Base-by-base conservation (phyloP, 352 stramenopile genomes). In the Thalassiosira livingstoniorum region DNA sequence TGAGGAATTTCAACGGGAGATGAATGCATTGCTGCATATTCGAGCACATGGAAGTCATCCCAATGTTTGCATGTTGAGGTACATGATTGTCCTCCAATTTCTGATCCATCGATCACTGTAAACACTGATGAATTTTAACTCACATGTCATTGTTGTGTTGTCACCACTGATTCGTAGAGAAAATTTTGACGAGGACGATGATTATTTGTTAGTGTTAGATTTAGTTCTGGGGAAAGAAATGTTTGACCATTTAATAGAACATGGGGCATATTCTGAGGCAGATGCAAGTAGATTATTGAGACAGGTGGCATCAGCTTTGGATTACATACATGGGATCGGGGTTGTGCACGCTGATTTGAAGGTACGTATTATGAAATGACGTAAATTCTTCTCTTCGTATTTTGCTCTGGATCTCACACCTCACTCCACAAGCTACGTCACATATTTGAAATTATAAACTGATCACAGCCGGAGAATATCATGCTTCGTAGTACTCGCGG, bases 311-410 rank as follows among this genome's bases (percentile, higher is more conserved):
- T 90, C 82, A 25, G 88, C 90, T 2, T 70, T 94, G 25, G 70
- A 81, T 45, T 94, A 93, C 78, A 51, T 93, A 21, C 90, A 94
- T 77, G 87, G 86, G 5, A 89, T 92, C 37, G 85, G 85, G 55
- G 62, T 92, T 3, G 74, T 90, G 2, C 90, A 94, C 76, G 77
- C 80, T 27, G 90, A 94, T 78, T 75, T 94, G 27, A 95, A 95
- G 68, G 47, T 58, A 25, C 21, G 47, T 10, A 25, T 27, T 47
- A 7, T n/a, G n/a, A n/a, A n/a, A n/a, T n/a, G n/a, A n/a, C n/a
- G n/a, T n/a, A n/a, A n/a, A n/a, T n/a, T n/a, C n/a, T n/a, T n/a
- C n/a, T n/a, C n/a, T n/a, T n/a, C n/a, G n/a, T n/a, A n/a, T n/a
- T n/a, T n/a, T n/a, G n/a, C n/a, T n/a, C n/a, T n/a, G n/a, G n/a